Evolutionary conservation across 83 land plant genomes (phyloP).

Genomic region (Picea abies): DNA sequence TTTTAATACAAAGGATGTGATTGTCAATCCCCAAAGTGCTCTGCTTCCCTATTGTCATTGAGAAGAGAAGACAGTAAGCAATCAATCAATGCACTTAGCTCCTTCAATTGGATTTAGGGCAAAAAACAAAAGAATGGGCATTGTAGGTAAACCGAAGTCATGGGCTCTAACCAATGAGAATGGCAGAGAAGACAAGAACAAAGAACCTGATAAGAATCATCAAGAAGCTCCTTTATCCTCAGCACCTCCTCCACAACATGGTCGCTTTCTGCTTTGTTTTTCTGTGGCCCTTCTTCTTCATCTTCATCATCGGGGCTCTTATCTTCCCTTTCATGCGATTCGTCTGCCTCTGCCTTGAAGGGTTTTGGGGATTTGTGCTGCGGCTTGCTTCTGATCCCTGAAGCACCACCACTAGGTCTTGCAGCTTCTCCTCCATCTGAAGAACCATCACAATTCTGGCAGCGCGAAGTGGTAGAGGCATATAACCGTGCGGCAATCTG

Average conservation of each 20-base stretch:
- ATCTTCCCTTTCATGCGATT: background rate
- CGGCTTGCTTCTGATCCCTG: background rate
- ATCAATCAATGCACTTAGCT: background rate
- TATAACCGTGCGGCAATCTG: constrained; percentile 53
- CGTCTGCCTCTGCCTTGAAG: background rate
- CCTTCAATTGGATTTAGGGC: background rate
- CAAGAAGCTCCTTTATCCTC: constrained; percentile 46
- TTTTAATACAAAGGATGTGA: background rate
- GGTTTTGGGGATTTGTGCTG: background rate
- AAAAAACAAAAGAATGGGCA: background rate
- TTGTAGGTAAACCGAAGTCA: background rate
- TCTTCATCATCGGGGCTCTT: constrained; percentile 5
- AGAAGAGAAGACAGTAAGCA: background rate
- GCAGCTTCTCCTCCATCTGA: too few relatives aligned
- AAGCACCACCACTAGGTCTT: too few relatives aligned
- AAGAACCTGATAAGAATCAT: constrained; percentile 60
- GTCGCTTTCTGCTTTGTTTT: constrained; percentile 21
- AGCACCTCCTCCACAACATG: constrained; percentile 39
- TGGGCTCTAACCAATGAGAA: background rate
- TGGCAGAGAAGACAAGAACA: background rate
- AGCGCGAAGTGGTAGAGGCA: constrained; percentile 18
- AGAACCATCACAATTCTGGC: constrained; percentile 27
- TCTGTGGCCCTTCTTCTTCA: constrained; percentile 21
- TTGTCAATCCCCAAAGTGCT: background rate
- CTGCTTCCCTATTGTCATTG: background rate